Conservation (phyloP, 208 protist species). For the Crithidia sp. region DNA sequence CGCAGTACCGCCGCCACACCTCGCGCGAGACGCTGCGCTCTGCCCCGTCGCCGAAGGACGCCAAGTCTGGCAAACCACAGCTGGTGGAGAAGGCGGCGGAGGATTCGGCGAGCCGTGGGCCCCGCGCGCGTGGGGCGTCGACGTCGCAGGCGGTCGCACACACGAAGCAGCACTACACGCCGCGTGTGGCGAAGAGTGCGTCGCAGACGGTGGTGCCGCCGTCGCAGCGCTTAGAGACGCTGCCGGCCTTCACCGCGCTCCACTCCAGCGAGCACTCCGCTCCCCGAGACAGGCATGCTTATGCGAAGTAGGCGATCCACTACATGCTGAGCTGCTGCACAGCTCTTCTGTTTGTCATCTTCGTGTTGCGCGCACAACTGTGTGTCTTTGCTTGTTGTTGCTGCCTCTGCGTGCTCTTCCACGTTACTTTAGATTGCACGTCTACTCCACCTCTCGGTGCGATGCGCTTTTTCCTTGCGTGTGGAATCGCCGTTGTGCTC, state of each 20-base stretch:
- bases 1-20: not conserved
- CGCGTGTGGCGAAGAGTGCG: not conserved
- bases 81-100: not conserved
- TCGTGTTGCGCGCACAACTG: not conserved
- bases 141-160: not conserved
- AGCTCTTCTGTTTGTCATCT: no score
- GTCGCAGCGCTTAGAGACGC: not conserved
- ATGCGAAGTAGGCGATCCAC: not conserved
- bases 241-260: not conserved
- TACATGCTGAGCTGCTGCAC: no score
- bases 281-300: not conserved
- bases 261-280: constrained; percentile 5
- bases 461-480: no score
- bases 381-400: not conserved
- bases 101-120: not conserved
- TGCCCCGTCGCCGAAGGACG: not conserved
- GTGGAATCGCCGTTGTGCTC: no score
- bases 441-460: no score
- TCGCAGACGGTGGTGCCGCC: not conserved
- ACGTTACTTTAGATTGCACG: no score
- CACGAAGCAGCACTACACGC: not conserved
- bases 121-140: constrained; percentile 1
- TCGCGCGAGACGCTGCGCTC: not conserved
- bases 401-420: no score
- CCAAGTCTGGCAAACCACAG: not conserved